Evolutionary conservation across 2,329 filamentous ascomycete species (phyloP).

Genomic region (Thielaviopsis ethacetica): DNA sequence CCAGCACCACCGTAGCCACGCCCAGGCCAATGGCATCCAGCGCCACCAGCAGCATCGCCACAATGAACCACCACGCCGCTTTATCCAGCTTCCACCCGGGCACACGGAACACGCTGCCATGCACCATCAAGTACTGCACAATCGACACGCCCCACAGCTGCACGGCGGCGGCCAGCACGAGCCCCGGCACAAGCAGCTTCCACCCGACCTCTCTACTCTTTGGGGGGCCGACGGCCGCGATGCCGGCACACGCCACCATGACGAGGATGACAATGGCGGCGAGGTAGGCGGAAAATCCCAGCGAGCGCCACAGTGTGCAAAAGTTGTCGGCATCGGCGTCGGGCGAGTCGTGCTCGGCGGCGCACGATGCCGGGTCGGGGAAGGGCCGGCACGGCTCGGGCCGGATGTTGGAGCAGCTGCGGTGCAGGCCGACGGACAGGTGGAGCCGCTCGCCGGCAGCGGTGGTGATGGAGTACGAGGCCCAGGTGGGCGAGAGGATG

Average conservation of each 20-base stretch:
- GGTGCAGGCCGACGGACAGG: conserved; percentile 62
- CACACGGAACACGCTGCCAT: conserved; percentile 7
- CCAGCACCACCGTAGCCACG: background rate
- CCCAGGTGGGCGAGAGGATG: conserved; percentile 55
- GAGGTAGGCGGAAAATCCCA: conserved; percentile 78
- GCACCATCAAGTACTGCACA: conserved; percentile 48
- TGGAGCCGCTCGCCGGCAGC: conserved; percentile 29
- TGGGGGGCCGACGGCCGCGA: conserved; percentile 65
- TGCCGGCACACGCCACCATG: conserved; percentile 60
- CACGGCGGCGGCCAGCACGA: conserved; percentile 23
- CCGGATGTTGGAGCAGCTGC: conserved; percentile 55
- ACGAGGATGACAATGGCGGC: conserved; percentile 68
- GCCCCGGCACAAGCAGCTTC: conserved; percentile 53
- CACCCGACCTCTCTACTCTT: conserved; percentile 68
- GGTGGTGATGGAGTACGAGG: conserved; percentile 42
- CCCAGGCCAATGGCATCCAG: conserved; percentile 2
- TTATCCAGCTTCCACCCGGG: conserved; percentile 6
- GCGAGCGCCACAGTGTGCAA: conserved; percentile 80
- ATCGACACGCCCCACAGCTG: conserved; percentile 34
- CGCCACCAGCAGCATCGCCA: conserved; percentile 6
- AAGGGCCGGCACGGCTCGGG: conserved; percentile 34
- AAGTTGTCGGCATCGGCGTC: conserved; percentile 38
- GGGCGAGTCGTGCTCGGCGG: conserved; percentile 19
- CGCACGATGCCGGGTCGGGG: conserved; percentile 51
- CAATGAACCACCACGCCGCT: conserved; percentile 7